Percentiles rank a stretch among this genome's conserved stretches.
Evolutionary conservation across 2,329 filamentous ascomycete species (phyloP).

Genomic region (Aspergillus hortae): DNA sequence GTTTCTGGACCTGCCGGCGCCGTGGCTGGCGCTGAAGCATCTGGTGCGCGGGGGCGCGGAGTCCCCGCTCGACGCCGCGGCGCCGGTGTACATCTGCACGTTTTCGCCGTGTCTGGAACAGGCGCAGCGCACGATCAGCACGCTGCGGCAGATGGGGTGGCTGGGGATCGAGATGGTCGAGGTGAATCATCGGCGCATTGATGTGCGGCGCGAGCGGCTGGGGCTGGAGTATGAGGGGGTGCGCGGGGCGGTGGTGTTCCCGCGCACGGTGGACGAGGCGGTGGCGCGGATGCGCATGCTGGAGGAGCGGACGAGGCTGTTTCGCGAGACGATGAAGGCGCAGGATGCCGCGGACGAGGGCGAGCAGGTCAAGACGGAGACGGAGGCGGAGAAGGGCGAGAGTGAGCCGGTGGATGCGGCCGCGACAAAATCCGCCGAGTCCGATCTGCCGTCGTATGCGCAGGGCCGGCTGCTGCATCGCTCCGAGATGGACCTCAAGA

Average conservation of each 20-base stretch:
- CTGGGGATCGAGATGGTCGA: conserved; percentile 92
- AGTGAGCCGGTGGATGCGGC: conserved; percentile 21
- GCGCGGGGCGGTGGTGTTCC: conserved; percentile 64
- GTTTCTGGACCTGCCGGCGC: conserved; percentile 50
- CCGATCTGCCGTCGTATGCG: conserved; percentile 56
- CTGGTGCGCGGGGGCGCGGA: conserved; percentile 38
- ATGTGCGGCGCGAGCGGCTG: conserved; percentile 76
- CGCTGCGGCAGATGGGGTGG: conserved; percentile 79
- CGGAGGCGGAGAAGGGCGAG: conserved; percentile 19
- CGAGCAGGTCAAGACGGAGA: conserved; percentile 11
- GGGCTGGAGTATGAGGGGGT: conserved; percentile 67
- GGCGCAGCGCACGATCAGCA: conserved; percentile 78
- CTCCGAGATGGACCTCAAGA: conserved; percentile 85
- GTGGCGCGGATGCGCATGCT: conserved; percentile 69
- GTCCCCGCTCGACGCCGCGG: conserved; percentile 66
- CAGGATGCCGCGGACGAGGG: conserved; percentile 16
- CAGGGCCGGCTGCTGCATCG: conserved; percentile 76
- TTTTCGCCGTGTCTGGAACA: conserved; percentile 98
- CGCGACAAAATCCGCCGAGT: background rate
- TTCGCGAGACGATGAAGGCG: conserved; percentile 46
- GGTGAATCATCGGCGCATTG: conserved; percentile 72
- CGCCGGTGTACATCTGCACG: conserved; percentile 76
- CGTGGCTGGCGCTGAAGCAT: conserved; percentile 49
- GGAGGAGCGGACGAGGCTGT: conserved; percentile 65
- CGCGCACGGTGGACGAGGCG: conserved; percentile 71